Evolutionary conservation across 805 yeast species (phyloP), one percentile per base, ranked within the genome.

Genomic region (Candida vaughaniae): DNA sequence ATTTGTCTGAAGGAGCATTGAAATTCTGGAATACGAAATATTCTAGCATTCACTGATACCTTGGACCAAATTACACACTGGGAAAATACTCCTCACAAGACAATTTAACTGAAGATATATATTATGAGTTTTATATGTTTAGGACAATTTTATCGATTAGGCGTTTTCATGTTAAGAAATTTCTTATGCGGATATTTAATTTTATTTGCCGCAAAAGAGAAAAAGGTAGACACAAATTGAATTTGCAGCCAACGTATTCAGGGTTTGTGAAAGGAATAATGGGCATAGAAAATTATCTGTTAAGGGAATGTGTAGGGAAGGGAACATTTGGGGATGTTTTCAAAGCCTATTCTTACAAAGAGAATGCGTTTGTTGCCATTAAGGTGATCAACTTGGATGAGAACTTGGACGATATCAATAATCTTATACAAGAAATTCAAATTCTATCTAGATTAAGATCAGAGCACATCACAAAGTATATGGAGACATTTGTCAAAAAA

Each of bases 281-380:
- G 52, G 45, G 47, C 5, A 30, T 39, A 5, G 46, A 42, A 16
- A 44, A 47, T 23, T 62, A 62, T 41, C 41, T 39, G 16, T 31
- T 61, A n/a, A 45, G 68, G 16, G 73, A 76, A 36, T 81, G 89
- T 51, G 77, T 87, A 10, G 96, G 96, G 0, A 70, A 77, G 39
- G 96, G 96, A 0, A 84, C 84, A 47, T 87, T 87, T 66, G 96
- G 96, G 11, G 91, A 85, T 53, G 96, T 87, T 26, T 87, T 78
- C 55, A 76, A 70, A 50, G 93, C 88, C 29, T 43, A 42, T 11
- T 69, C 69, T 16, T 55, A 56, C 12, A 44, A 42, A 5, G 59
- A 69, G 2, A 60, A 65, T 3, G 50, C 62, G 16, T 52, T 73
- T 2, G 90, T 87, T 19, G 99, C 99, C 3, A 73, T 93, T n/a